Conservation (phyloP, 1,284 basidiomycete genomes). For the Fistulina hepatica region DNA sequence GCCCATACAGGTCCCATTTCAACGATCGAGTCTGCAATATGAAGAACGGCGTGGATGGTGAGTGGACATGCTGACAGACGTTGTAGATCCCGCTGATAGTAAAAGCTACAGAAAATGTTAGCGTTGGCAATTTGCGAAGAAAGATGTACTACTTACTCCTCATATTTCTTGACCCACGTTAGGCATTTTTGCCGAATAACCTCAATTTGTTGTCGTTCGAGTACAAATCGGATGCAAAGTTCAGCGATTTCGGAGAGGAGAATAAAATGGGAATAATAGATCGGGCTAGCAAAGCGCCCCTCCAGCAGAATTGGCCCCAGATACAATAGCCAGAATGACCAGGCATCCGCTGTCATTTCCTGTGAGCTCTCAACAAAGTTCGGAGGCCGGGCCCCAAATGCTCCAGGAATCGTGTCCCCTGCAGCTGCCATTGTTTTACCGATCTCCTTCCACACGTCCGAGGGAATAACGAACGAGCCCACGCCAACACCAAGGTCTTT, state of each 20-base stretch:
- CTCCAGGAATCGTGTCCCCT: constrained; percentile 8
- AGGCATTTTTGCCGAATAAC: constrained; percentile 24
- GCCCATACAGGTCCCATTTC: constrained; percentile 28
- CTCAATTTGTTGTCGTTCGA: constrained; percentile 24
- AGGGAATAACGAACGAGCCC: constrained; percentile 11
- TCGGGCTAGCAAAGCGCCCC: constrained; percentile 17
- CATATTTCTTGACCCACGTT: constrained; percentile 33
- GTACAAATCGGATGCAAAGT: constrained; percentile 30
- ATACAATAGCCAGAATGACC: constrained; percentile 14
- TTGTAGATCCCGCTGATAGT: constrained; percentile 26
- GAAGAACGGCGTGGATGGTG: constrained; percentile 31
- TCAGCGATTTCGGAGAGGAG: constrained; percentile 28
- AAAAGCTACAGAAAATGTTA: constrained; percentile 20
- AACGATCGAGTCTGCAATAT: constrained; percentile 26
- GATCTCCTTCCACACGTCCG: constrained; percentile 9
- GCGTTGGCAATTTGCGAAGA: not conserved
- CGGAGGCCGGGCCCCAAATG: constrained; percentile 10
- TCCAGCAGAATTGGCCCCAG: constrained; percentile 13
- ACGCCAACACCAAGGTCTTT: constrained; percentile 11
- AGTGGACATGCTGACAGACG: constrained; percentile 27
- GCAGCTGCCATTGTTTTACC: constrained; percentile 4
- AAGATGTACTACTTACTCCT: constrained; percentile 25
- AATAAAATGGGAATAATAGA: constrained; percentile 34
- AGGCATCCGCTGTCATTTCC: constrained; percentile 18
- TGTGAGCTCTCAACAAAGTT: constrained; percentile 12